Conservation (phyloP, 768 basidiomycete genomes). For the Plicaturopsis crispa region DNA sequence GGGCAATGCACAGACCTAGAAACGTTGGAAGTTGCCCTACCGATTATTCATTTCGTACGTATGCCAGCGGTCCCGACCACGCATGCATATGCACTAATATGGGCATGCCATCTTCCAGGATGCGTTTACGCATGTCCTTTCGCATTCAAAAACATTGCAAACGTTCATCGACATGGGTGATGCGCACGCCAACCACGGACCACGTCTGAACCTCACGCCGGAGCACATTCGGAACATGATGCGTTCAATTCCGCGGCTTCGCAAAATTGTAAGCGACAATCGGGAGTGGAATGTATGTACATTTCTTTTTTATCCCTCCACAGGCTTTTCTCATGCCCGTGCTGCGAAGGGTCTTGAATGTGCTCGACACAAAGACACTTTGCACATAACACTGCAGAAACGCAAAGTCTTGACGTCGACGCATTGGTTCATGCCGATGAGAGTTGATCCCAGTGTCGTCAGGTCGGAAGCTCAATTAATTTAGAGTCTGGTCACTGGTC, state of each 20-base stretch:
- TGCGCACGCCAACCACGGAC: slow-evolving; percentile 32
- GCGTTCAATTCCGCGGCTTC: slow-evolving; percentile 28
- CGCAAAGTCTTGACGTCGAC: too few relatives aligned
- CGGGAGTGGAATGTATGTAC: slow-evolving; percentile 48
- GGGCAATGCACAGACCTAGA: slow-evolving; percentile 37
- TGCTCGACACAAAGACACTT: too few relatives aligned
- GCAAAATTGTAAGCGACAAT: slow-evolving; percentile 39
- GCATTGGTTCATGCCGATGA: slow-evolving; percentile 1
- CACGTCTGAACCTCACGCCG: slow-evolving; percentile 28
- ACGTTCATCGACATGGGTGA: slow-evolving; percentile 37
- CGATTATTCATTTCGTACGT: slow-evolving; percentile 42
- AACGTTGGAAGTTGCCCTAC: slow-evolving; percentile 42
- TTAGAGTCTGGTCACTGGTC: too few relatives aligned
- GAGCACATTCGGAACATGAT: slow-evolving; percentile 35
- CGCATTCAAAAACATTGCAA: slow-evolving; percentile 27
- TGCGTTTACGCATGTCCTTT: slow-evolving; percentile 28
- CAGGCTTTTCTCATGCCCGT: slow-evolving; percentile 2
- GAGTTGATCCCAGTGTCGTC: too few relatives aligned
- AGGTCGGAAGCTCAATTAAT: too few relatives aligned
- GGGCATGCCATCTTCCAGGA: slow-evolving; percentile 14
- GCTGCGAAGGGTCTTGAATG: too few relatives aligned
- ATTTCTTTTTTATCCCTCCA: not conserved
- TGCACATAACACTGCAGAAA: not conserved
- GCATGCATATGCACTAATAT: not conserved
- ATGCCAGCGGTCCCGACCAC: slow-evolving; percentile 1